Evolutionary conservation across 345 rosid genomes (phyloP).

Genomic region (Salix exigua): DNA sequence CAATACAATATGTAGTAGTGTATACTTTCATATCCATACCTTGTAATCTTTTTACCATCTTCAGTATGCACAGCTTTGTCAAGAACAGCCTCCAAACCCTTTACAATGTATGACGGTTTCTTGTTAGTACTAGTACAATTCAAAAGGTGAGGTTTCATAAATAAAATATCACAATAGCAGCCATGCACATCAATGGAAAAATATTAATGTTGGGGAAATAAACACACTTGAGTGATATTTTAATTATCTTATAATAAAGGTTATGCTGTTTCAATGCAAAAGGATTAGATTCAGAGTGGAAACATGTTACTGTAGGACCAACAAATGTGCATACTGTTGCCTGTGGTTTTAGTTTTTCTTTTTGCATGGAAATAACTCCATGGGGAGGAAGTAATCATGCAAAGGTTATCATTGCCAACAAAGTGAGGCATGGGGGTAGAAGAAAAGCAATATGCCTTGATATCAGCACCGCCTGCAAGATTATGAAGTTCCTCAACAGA

Average conservation of each 20-base stretch:
- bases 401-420: background rate
- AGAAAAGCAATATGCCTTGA: constrained; percentile 50
- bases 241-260: background rate
- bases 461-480: constrained; percentile 97
- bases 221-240: too few relatives aligned
- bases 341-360: too few relatives aligned
- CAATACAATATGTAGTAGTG: background rate
- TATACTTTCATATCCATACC: constrained; percentile 44
- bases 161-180: background rate
- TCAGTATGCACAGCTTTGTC: constrained; percentile 95
- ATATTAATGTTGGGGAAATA: background rate
- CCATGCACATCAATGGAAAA: background rate
- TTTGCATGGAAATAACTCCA: too few relatives aligned
- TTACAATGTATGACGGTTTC: constrained; percentile 10
- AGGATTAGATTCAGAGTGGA: too few relatives aligned
- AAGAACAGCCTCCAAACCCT: constrained; percentile 98
- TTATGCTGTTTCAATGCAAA: too few relatives aligned
- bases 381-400: background rate
- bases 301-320: too few relatives aligned
- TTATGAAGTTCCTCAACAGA: constrained; percentile 94
- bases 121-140: constrained; percentile 8
- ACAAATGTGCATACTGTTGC: too few relatives aligned
- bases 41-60: constrained; percentile 84
- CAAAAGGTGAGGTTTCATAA: background rate
- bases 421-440: background rate